A percentile compares a stretch with the other conserved stretches of the same genome.
Evolutionary conservation across 73 alveolate genomes (phyloP).

Genomic region (Paramecium biaurelia): DNA sequence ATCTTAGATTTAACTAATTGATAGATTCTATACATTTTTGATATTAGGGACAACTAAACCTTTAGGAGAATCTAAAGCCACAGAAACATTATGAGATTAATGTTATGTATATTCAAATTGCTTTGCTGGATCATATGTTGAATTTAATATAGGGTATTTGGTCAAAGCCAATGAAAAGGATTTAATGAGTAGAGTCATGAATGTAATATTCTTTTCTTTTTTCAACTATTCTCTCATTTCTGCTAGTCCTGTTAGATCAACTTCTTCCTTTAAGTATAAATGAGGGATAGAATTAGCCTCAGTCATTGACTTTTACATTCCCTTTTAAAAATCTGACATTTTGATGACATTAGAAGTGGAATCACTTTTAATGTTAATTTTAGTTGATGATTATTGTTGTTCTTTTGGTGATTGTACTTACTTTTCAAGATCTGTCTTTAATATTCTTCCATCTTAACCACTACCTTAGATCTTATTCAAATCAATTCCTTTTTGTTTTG

Average conservation of each 20-base stretch:
- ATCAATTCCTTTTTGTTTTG: slow-evolving; percentile 75
- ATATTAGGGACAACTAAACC: slow-evolving; percentile 89
- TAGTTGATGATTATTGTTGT: not conserved
- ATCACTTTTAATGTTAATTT: not conserved
- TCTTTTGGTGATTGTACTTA: not conserved
- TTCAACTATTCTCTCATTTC: slow-evolving; percentile 74
- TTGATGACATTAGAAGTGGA: slow-evolving; percentile 53
- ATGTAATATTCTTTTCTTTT: slow-evolving; percentile 69
- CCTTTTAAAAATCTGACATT: slow-evolving; percentile 76
- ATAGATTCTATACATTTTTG: slow-evolving; percentile 75
- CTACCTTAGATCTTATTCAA: slow-evolving; percentile 68
- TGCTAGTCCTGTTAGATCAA: slow-evolving; percentile 71
- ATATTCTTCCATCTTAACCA: slow-evolving; percentile 84
- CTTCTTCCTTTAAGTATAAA: slow-evolving; percentile 80
- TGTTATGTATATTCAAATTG: slow-evolving; percentile 76
- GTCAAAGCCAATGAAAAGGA: slow-evolving; percentile 79
- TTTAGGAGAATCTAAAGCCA: slow-evolving; percentile 86
- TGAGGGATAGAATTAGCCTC: slow-evolving; percentile 81
- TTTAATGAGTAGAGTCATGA: slow-evolving; percentile 83
- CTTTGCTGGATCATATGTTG: slow-evolving; percentile 68
- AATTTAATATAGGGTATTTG: slow-evolving; percentile 77
- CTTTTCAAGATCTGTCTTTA: slow-evolving; percentile 67
- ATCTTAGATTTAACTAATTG: slow-evolving; percentile 75
- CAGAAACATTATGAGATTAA: slow-evolving; percentile 79
- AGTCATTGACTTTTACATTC: slow-evolving; percentile 88